A percentile compares a stretch with the other conserved stretches of the same genome.
These are phyloP conservation scores for Phytopythium delawarense DNA, from an alignment of 352 stramenopile species.

Conservation along the genomic window DNA sequence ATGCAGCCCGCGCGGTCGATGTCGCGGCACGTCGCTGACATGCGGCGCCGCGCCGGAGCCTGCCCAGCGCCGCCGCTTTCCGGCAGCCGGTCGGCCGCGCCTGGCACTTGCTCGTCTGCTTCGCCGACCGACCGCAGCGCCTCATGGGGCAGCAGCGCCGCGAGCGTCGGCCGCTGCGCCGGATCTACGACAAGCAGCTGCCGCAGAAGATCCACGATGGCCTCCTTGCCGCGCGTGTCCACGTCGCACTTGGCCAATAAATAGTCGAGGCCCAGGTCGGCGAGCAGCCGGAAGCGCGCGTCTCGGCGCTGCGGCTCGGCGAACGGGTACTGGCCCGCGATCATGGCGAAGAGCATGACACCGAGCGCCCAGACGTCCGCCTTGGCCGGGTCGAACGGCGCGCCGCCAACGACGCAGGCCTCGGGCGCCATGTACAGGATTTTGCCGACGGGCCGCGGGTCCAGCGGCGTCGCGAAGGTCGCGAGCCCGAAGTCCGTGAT, in stretches of 20 bases:
- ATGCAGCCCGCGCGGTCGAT: slow-evolving; percentile 1
- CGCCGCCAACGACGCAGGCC: slow-evolving; percentile 21
- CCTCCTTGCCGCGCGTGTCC: slow-evolving; percentile 29
- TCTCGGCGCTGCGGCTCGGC: slow-evolving; percentile 45
- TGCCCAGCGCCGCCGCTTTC: neutral
- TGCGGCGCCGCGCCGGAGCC: neutral
- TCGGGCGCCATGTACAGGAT: slow-evolving; percentile 80
- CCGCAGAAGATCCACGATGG: slow-evolving; percentile 45
- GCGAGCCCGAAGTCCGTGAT: slow-evolving; percentile 82
- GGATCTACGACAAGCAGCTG: slow-evolving; percentile 57
- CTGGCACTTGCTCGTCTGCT: neutral
- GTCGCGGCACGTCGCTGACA: slow-evolving; percentile 7
- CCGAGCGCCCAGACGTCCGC: slow-evolving; percentile 80
- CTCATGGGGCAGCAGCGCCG: slow-evolving; percentile 34
- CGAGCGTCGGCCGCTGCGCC: slow-evolving; percentile 30
- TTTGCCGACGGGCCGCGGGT: slow-evolving; percentile 60
- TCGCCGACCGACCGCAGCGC: slow-evolving; percentile 18
- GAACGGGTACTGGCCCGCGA: slow-evolving; percentile 66
- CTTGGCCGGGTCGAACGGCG: slow-evolving; percentile 52
- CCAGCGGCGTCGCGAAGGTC: slow-evolving; percentile 21
- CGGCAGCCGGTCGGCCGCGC: neutral
- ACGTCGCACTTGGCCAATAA: slow-evolving; percentile 68
- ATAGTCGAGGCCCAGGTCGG: slow-evolving; percentile 55
- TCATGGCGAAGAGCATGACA: slow-evolving; percentile 75
- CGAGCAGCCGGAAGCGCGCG: slow-evolving; percentile 50